Evolutionary conservation across 2,329 filamentous ascomycete species (phyloP).

Genomic region (Rutstroemia sp.): DNA sequence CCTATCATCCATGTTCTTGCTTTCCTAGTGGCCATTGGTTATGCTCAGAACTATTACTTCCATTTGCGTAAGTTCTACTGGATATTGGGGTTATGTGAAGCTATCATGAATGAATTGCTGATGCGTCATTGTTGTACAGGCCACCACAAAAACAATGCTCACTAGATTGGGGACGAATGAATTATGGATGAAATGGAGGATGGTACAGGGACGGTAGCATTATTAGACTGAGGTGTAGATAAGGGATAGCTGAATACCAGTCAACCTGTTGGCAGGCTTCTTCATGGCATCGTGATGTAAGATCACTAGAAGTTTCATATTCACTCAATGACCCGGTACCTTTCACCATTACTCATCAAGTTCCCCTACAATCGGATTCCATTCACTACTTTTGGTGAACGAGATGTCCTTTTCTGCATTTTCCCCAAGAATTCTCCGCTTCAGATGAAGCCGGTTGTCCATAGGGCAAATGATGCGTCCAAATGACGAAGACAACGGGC

Average conservation of each 20-base stretch:
- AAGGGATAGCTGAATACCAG: conserved; percentile 19
- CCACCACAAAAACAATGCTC: conserved; percentile 99
- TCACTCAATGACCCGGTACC: too few relatives aligned
- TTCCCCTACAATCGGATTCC: too few relatives aligned
- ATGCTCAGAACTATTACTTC: conserved; percentile 99
- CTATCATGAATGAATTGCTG: not conserved
- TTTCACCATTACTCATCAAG: too few relatives aligned
- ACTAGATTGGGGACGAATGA: conserved; percentile 51
- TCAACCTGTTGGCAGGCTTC: not conserved
- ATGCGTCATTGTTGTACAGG: conserved; percentile 46
- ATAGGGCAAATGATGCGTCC: too few relatives aligned
- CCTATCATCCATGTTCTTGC: conserved; percentile 83
- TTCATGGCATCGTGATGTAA: not conserved
- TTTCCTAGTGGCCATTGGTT: conserved; percentile 72
- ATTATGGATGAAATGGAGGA: not conserved
- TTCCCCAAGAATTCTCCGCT: too few relatives aligned
- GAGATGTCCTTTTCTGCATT: too few relatives aligned
- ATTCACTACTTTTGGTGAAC: too few relatives aligned
- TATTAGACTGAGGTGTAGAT: conserved; percentile 24
- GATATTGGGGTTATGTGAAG: not conserved
- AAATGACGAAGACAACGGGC: too few relatives aligned
- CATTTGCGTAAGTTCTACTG: conserved; percentile 73
- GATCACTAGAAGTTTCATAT: not conserved
- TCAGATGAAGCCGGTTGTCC: too few relatives aligned
- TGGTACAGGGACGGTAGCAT: not conserved